phyloP scores from a whole-genome alignment of 192 early-diverging fungal species.

The Chytriomyces confervae region DNA sequence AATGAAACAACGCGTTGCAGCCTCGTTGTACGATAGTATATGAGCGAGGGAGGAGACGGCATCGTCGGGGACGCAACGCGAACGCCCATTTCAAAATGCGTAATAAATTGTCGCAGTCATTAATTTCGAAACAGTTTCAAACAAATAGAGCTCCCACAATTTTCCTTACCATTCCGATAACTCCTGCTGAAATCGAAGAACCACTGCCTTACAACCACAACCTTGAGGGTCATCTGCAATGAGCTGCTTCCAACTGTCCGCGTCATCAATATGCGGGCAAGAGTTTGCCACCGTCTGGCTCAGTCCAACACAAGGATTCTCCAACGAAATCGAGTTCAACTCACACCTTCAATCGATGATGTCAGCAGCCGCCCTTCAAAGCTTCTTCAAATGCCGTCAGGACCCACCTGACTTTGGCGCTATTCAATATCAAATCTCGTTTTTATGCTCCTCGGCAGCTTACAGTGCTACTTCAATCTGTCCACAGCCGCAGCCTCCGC shows the following conservation, averaged over 20 bases:
- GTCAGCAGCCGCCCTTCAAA: not conserved
- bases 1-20: no score
- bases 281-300: not conserved
- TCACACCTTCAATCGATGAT: not conserved
- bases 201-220: no score
- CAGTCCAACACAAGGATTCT: not conserved
- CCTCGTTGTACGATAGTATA: no score
- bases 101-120: no score
- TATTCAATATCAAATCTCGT: not conserved
- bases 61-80: no score
- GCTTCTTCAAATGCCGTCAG: not conserved
- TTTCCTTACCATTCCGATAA: no score
- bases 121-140: no score
- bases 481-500: not conserved
- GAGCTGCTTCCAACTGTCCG: not conserved
- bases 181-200: no score
- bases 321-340: not conserved
- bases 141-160: no score
- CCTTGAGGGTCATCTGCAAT: not conserved
- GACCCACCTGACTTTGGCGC: not conserved
- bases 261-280: not conserved
- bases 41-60: no score
- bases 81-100: no score
- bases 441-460: not conserved
- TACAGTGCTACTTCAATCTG: not conserved